These are phyloP conservation scores for Lipomyces spencermartinsiae DNA, from an alignment of 805 yeast genomes.

Conservation along the genomic window DNA sequence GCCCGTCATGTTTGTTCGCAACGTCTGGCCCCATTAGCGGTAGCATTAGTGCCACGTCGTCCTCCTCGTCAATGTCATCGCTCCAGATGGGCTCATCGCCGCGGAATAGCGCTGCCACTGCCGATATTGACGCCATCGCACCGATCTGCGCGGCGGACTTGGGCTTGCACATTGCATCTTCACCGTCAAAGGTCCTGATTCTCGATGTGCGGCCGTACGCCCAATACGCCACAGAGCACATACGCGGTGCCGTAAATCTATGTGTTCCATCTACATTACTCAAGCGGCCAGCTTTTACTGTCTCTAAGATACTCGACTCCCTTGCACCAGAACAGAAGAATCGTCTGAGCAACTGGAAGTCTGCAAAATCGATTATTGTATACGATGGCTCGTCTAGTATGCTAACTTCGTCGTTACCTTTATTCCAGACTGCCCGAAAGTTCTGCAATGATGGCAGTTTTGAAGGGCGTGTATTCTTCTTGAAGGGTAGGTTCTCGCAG, in stretches of 20 bases:
- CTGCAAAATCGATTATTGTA: conserved; percentile 48
- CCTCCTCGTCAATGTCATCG: neutral
- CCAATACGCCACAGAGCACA: conserved; percentile 66
- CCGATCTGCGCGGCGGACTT: conserved; percentile 26
- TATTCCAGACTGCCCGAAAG: conserved; percentile 36
- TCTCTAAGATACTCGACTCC: conserved; percentile 50
- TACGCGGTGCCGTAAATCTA: conserved; percentile 70
- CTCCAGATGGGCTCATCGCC: neutral
- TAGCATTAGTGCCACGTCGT: neutral
- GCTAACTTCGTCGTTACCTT: conserved; percentile 18
- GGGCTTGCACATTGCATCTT: conserved; percentile 17
- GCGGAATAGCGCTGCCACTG: neutral
- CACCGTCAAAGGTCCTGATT: conserved; percentile 50
- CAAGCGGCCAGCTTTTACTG: conserved; percentile 73
- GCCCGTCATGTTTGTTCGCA: neutral
- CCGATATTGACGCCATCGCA: conserved; percentile 17
- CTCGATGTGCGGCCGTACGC: conserved; percentile 84
- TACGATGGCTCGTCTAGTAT: conserved; percentile 55
- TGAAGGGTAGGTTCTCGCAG: conserved; percentile 42
- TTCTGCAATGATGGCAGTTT: conserved; percentile 27
- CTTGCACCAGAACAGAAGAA: conserved; percentile 46
- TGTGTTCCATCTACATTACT: conserved; percentile 90
- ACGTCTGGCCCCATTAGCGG: neutral
- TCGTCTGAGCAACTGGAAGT: conserved; percentile 39
- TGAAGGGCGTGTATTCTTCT: conserved; percentile 38